phyloP scores from a whole-genome alignment of 2,329 filamentous ascomycete genomes.

The Paecilomyces niveus region DNA sequence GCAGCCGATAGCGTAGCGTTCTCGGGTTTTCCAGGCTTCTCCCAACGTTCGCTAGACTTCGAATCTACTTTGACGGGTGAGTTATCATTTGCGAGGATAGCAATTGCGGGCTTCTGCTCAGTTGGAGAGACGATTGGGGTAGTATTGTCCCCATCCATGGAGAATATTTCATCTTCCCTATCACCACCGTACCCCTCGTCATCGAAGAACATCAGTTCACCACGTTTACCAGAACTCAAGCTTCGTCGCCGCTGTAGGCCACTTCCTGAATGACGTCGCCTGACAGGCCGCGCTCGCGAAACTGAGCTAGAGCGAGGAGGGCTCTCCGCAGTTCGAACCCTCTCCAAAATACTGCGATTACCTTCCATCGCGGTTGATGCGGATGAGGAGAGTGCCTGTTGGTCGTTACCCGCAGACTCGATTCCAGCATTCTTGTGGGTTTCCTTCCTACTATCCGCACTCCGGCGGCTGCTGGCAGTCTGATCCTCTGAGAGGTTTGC shows the following conservation, averaged over 20 bases:
- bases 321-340: conserved; percentile 27
- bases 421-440: conserved; percentile 17
- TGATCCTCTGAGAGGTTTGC: conserved; percentile 29
- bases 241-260: conserved; percentile 71
- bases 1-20: conserved; percentile 8
- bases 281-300: conserved; percentile 24
- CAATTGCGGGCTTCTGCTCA: neutral
- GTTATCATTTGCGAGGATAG: neutral
- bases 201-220: conserved; percentile 84
- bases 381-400: conserved; percentile 26
- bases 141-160: conserved; percentile 53
- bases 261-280: conserved; percentile 78
- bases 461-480: conserved; percentile 15
- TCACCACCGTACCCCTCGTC: conserved; percentile 81
- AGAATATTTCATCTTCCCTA: conserved; percentile 62
- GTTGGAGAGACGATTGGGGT: neutral
- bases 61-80: neutral
- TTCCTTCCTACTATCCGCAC: conserved; percentile 10
- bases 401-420: conserved; percentile 19
- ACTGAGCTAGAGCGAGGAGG: conserved; percentile 39
- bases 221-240: conserved; percentile 59
- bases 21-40: conserved; percentile 24
- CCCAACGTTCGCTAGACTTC: neutral
- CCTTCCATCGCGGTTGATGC: conserved; percentile 32
- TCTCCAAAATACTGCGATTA: conserved; percentile 24